phyloP scores from a whole-genome alignment of 805 yeast genomes.

The Metschnikowia continentalis region DNA sequence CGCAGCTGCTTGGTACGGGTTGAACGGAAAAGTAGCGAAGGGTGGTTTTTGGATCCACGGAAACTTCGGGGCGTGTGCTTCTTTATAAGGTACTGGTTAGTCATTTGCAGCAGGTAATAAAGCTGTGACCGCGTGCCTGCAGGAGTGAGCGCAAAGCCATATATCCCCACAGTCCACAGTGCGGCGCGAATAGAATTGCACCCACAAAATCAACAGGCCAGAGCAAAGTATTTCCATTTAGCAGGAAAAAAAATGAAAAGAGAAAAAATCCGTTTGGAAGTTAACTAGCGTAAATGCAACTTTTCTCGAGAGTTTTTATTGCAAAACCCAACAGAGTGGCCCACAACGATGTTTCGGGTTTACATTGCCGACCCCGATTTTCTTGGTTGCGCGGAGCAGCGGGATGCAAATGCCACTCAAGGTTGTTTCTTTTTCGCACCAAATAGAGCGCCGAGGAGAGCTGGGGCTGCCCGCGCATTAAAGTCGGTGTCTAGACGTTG shows the following conservation, averaged over 20 bases:
- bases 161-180: constrained; percentile 5
- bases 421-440: constrained; percentile 2
- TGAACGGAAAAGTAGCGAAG: no score
- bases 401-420: constrained; percentile 4
- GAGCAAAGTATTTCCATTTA: neutral
- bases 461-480: neutral
- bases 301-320: neutral
- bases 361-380: neutral
- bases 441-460: neutral
- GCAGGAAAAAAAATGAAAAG: neutral
- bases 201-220: neutral
- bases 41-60: no score
- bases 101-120: constrained; percentile 3
- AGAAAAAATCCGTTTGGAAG: no score
- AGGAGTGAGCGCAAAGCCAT: neutral
- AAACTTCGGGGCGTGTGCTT: neutral
- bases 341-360: neutral
- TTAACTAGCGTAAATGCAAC: no score
- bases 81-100: neutral
- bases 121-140: constrained; percentile 1
- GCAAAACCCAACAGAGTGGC: neutral
- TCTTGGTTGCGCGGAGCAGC: constrained; percentile 6
- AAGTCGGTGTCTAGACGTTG: neutral
- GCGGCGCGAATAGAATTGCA: neutral
- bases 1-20: neutral